Conservation (phyloP, 83 land plant species). For the Larix sibirica region DNA sequence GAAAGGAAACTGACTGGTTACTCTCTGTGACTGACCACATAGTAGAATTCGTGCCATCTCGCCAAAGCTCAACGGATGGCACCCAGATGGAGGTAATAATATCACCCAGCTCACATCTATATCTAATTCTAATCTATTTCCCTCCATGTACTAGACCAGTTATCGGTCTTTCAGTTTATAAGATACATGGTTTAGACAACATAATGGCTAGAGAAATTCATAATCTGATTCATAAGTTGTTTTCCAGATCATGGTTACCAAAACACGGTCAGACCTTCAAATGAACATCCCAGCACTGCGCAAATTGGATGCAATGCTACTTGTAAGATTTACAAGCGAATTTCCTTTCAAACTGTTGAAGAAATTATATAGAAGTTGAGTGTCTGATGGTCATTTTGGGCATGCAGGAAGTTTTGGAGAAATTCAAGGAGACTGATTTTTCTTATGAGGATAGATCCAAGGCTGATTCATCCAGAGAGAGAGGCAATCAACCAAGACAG, state of each 20-base stretch:
- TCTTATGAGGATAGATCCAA: constrained; percentile 42
- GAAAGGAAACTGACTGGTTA: constrained; percentile 37
- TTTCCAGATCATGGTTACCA: constrained; percentile 28
- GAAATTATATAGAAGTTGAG: background rate
- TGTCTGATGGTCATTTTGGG: background rate
- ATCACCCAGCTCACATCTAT: background rate
- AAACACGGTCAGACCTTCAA: constrained; percentile 27
- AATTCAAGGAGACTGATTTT: constrained; percentile 34
- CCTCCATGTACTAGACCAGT: background rate
- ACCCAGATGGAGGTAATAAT: constrained; percentile 28
- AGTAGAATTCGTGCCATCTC: constrained; percentile 40
- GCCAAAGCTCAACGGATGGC: constrained; percentile 25
- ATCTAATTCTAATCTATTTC: background rate
- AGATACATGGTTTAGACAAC: background rate
- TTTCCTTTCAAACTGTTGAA: background rate
- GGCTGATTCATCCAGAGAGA: constrained; percentile 19
- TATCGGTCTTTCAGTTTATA: background rate
- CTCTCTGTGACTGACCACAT: constrained; percentile 38
- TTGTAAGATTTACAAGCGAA: constrained; percentile 16
- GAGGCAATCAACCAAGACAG: constrained; percentile 25
- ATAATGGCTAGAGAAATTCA: too few species aligned
- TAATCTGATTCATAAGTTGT: background rate
- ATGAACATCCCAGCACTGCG: constrained; percentile 35
- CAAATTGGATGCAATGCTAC: constrained; percentile 38
- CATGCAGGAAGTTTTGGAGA: constrained; percentile 41